Conservation (phyloP, 2,329 filamentous ascomycete genomes). For the Boeremia lycopersici region DNA sequence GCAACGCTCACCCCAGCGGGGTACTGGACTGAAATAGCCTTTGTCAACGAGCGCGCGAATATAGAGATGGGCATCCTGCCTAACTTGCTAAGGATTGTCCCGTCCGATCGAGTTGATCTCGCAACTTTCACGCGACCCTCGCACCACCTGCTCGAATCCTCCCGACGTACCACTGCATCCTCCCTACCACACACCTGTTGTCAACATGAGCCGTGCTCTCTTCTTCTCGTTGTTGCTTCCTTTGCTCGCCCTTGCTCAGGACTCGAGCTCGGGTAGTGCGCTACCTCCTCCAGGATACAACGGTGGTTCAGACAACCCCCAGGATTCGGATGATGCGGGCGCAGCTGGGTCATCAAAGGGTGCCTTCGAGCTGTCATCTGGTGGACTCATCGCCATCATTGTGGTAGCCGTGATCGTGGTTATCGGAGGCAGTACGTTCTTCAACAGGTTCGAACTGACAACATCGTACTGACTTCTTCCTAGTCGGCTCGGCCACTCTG, state of each 20-base stretch:
- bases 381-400: conserved; percentile 75
- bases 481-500: conserved; percentile 69
- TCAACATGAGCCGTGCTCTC: conserved; percentile 36
- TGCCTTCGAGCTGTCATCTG: conserved; percentile 68
- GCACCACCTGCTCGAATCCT: conserved; percentile 28
- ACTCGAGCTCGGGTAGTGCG: conserved; percentile 24
- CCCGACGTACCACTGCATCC: conserved; percentile 24
- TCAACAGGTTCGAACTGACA: neutral
- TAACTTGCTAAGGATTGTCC: conserved; percentile 27
- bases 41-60: conserved; percentile 34
- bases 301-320: conserved; percentile 45
- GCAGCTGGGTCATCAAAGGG: conserved; percentile 68
- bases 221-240: conserved; percentile 35
- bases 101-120: conserved; percentile 37
- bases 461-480: conserved; percentile 18
- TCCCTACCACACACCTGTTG: conserved; percentile 9
- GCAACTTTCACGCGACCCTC: conserved; percentile 37
- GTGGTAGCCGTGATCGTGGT: conserved; percentile 70
- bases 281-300: conserved; percentile 42
- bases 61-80: conserved; percentile 41
- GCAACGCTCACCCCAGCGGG: conserved; percentile 29
- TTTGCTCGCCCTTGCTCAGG: conserved; percentile 38
- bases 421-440: conserved; percentile 66
- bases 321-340: conserved; percentile 57
- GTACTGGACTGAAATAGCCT: conserved; percentile 33